A percentile compares a stretch with the other conserved stretches of the same genome.
phyloP scores from a whole-genome alignment of 208 protist genomes.

The Histomonas meleagridis region DNA sequence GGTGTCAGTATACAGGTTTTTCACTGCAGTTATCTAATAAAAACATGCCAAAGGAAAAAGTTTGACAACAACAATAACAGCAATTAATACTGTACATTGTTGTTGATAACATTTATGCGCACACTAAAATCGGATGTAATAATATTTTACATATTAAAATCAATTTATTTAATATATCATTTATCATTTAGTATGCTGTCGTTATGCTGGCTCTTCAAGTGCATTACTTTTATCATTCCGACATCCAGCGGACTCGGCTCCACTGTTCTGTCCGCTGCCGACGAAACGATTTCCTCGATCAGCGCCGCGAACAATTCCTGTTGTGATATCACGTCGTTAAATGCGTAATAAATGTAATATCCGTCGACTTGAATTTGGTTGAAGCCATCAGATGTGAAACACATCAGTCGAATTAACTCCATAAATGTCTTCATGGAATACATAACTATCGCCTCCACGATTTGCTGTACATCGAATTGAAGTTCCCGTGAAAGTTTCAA shows the following conservation, averaged over 20 bases:
- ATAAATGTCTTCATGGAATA: neutral
- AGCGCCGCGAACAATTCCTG: neutral
- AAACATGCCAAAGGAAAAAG: too few relatives aligned
- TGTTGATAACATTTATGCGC: too few relatives aligned
- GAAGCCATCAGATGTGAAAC: neutral
- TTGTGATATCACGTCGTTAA: neutral
- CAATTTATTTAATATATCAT: too few relatives aligned
- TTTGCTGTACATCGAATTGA: neutral
- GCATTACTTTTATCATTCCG: too few relatives aligned
- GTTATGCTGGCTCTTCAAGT: too few relatives aligned
- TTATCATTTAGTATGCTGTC: too few relatives aligned
- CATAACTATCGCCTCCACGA: neutral
- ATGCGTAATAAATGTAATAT: neutral
- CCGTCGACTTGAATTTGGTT: neutral
- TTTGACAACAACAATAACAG: too few relatives aligned
- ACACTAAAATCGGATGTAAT: too few relatives aligned
- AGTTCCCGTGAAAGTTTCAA: neutral
- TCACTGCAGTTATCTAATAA: too few relatives aligned
- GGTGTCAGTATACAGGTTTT: too few relatives aligned
- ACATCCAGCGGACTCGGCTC: neutral
- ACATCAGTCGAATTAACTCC: neutral
- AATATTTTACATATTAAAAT: too few relatives aligned
- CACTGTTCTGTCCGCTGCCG: neutral
- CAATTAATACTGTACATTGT: too few relatives aligned
- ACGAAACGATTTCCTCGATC: neutral